Evolutionary conservation across 345 rosid species (phyloP).

Genomic region (Rhodamnia argentea): DNA sequence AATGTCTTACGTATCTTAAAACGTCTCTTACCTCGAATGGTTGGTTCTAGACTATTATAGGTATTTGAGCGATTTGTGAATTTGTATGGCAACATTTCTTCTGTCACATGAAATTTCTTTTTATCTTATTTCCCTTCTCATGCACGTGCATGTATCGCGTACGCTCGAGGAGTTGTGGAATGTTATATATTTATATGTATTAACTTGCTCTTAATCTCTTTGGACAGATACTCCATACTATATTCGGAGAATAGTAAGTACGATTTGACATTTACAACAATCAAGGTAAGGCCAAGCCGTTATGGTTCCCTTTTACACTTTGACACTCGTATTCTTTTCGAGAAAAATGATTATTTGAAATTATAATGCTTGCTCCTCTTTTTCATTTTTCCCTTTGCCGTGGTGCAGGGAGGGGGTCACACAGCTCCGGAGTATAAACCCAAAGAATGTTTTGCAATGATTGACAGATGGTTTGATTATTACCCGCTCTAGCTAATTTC

Average conservation of each 20-base stretch:
- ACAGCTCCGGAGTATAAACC: neutral
- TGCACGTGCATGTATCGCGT: neutral
- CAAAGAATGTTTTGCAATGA: neutral
- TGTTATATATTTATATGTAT: neutral
- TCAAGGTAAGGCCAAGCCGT: neutral
- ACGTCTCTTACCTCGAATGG: neutral
- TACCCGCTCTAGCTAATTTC: neutral
- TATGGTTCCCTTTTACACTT: neutral
- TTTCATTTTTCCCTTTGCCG: neutral
- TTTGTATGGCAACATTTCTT: neutral
- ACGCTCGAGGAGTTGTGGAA: neutral
- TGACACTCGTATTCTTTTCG: neutral
- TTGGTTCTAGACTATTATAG: neutral
- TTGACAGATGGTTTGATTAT: neutral
- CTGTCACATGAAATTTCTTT: neutral
- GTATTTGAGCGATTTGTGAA: neutral
- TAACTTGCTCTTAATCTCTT: neutral
- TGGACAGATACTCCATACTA: neutral
- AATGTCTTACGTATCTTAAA: neutral
- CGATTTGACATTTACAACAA: neutral
- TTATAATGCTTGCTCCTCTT: neutral
- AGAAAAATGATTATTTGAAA: neutral
- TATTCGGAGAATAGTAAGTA: neutral
- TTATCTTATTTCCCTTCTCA: neutral
- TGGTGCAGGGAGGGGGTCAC: neutral